A percentile compares a stretch with the other conserved stretches of the same genome.
Evolutionary conservation across 306 rosid species (phyloP).

Genomic region (Fragaria nilgerrensis): DNA sequence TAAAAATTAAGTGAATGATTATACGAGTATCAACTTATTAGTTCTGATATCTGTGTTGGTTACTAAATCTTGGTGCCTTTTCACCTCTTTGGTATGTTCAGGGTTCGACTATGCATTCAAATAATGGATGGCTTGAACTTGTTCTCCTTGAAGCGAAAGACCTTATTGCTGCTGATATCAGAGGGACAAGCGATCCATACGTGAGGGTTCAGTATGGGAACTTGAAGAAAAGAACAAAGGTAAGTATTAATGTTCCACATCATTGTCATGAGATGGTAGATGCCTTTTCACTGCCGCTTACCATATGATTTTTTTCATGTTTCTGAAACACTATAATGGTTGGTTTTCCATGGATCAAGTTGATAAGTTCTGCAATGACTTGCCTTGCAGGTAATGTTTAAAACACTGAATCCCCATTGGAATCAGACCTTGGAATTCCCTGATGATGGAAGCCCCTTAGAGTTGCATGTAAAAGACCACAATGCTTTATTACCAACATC

Average conservation of each 20-base stretch:
- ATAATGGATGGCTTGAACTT: conserved; percentile 83
- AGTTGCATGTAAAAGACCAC: conserved; percentile 81
- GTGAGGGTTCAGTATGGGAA: conserved; percentile 88
- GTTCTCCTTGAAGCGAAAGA: conserved; percentile 84
- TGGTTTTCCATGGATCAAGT: neutral
- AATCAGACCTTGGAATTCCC: conserved; percentile 90
- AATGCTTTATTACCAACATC: conserved; percentile 72
- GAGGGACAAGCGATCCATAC: conserved; percentile 98
- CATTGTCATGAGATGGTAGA: neutral
- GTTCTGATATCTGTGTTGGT: neutral
- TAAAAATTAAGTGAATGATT: conserved; percentile 9
- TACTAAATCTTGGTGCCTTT: neutral
- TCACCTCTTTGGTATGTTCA: conserved; percentile 30
- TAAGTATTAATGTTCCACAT: conserved; percentile 16
- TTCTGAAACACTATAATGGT: neutral
- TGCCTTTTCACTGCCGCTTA: neutral
- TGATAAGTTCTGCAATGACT: conserved; percentile 9
- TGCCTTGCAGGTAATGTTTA: conserved; percentile 60
- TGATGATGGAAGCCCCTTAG: conserved; percentile 76
- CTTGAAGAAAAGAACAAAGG: conserved; percentile 89
- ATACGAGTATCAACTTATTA: neutral
- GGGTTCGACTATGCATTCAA: conserved; percentile 47
- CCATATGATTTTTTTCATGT: neutral
- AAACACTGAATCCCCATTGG: conserved; percentile 85
- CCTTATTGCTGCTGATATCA: conserved; percentile 88